These are phyloP conservation scores for Aulographum hederae DNA, from an alignment of 2,329 filamentous ascomycete genomes.

Conservation along the genomic window DNA sequence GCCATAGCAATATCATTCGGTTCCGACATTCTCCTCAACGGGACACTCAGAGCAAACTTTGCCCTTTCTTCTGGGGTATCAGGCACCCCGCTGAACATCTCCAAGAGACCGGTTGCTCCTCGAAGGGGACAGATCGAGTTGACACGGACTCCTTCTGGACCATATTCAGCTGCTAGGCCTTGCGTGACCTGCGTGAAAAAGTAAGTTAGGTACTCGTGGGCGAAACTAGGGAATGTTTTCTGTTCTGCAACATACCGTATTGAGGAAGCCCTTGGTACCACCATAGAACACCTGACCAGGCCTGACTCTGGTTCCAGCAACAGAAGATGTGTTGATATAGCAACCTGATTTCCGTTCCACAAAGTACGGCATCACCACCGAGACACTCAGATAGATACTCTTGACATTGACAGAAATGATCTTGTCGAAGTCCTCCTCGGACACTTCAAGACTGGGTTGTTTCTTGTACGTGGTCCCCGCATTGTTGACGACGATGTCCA, in stretches of 20 bases:
- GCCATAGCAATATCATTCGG: conserved; percentile 53
- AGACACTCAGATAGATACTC: conserved; percentile 13
- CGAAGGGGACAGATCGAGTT: conserved; percentile 9
- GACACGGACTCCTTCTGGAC: conserved; percentile 5
- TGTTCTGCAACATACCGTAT: not conserved
- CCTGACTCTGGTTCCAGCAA: conserved; percentile 6
- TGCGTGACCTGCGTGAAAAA: conserved; percentile 2
- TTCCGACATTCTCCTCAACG: conserved; percentile 16
- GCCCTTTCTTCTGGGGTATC: conserved; percentile 4
- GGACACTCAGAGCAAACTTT: conserved; percentile 3
- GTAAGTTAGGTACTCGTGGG: not conserved
- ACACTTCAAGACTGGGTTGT: conserved; percentile 11
- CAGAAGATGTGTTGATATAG: conserved; percentile 7
- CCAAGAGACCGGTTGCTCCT: conserved; percentile 6
- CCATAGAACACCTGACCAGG: conserved; percentile 8
- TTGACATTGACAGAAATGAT: conserved; percentile 16
- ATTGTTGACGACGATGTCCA: conserved; percentile 12
- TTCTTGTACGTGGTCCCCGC: conserved; percentile 10
- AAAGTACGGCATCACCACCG: conserved; percentile 14
- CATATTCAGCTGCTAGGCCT: conserved; percentile 3
- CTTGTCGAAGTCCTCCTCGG: conserved; percentile 13
- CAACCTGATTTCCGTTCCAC: conserved; percentile 6
- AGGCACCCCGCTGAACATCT: conserved; percentile 2
- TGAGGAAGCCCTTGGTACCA: conserved; percentile 6
- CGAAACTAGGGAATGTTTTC: not conserved